Base-by-base conservation (phyloP, 305 asterid species). In the Euphrasia arctica region DNA sequence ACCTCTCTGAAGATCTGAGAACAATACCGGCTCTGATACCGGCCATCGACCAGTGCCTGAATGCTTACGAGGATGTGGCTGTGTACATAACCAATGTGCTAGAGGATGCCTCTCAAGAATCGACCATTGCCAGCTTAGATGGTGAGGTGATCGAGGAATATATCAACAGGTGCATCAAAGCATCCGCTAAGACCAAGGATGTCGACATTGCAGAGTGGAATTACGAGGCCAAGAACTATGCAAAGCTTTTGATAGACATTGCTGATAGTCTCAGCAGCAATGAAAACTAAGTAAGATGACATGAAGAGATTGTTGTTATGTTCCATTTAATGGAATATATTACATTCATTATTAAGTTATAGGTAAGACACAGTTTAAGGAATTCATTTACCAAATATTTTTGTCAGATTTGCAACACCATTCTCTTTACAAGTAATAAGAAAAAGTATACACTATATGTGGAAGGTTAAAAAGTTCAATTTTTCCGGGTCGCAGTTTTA, bases 121-220 rank as follows among this genome's bases (percentile, higher is more conserved):
- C 71, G 8, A 32, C 70, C 45, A 27, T 71, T 11, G 68, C 72
- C 1, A 72, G 72, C 9, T 31, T 62, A 3, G 75, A 67, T 1
- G 75, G 73, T 5, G 70, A 65, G 67, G 64, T 70, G 62, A 59
- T 71, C 18, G 14, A 6, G 6, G 64, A 58, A 9, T 68, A 75
- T 52, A 58, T 75, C 41, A 52, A 63, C 9, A 28, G 51, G 4
- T 71, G 74, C 14, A 41, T 14, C 18, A 41, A 43, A 55, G 70
- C 76, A 18, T 3, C 28, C 43, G 55, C 25, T 1, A 62, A 29
- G 61, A 5, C 18, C 0, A 58, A 54, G 62, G 62, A 12, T 3
- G 32, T 32, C 3, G 67, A 62, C 31, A 50, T 75, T 50, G 54
- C 15, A 6, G 75, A 45, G 11, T 58, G 57, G 65, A 67, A 64